Base-by-base conservation (phyloP, 495 filamentous ascomycete genomes). In the Podospora didyma region DNA sequence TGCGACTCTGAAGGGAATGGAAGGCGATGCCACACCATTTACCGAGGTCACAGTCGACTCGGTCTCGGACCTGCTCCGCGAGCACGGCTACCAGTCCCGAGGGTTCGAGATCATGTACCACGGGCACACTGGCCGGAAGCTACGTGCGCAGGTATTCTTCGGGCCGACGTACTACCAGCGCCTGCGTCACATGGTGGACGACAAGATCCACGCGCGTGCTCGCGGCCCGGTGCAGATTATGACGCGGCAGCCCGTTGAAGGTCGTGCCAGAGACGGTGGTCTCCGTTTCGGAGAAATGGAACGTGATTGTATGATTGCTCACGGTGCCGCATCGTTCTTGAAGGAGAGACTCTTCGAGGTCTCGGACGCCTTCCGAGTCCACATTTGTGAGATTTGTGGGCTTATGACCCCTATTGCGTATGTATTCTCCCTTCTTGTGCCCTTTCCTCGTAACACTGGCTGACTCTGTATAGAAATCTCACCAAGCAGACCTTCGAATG, bases 281-380 rank as follows among this genome's bases (percentile, higher is more conserved):
- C 83, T 99, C 46, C 91, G 94, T 66, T 99, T 99, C 82, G 94
- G 94, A 84, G 94, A 99, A 81, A 99, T 99, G 94, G 94, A 99
- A 75, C 92, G 94, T 72, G 94, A 99, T 82, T 99, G 94, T 75
- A 97, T 99, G 95, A 97, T 99, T 73, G 88, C 95, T 26, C 95
- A 99, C 73, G 94, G 94, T 68, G 94, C 94, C 24, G 91, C 89
- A 59, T 85, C 91, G 4, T 97, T 99, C 83, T 77, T 99, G 69
- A 97, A 97, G 78, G 94, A 99, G 80, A 80, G 93, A 59, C 76
- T 99, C 59, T 97, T 99, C 62, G 92, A 97, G 70, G 95, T 97
- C 44, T 92, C 87, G 55, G 94, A 99, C 74, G 92, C 94, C n/a
- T 97, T 96, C 82, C 79, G 91, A 62, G 95, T 99, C 51, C 95